Conservation (phyloP, 208 protist species). For the Leishmania lainsoni region DNA sequence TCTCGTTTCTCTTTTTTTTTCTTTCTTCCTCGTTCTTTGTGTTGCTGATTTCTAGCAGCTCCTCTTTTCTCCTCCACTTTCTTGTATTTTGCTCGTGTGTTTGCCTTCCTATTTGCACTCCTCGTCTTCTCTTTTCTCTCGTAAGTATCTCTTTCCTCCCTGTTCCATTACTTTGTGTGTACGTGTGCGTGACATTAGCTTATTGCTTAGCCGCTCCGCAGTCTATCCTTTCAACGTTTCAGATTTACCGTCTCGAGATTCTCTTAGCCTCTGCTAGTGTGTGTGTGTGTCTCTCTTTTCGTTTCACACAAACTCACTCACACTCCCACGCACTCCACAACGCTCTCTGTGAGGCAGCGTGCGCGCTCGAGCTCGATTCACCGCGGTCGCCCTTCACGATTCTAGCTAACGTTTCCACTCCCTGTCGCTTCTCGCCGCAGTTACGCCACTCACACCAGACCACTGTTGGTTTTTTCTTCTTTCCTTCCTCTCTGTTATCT, state of each 20-base stretch:
- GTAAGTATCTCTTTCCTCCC: background rate
- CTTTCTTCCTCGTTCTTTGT: background rate
- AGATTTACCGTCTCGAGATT: background rate
- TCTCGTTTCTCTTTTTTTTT: constrained; percentile 6
- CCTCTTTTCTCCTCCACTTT: constrained; percentile 7
- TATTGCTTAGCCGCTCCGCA: background rate
- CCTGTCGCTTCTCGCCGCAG: background rate
- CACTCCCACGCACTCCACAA: constrained; percentile 6
- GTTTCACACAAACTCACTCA: background rate
- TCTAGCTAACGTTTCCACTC: background rate
- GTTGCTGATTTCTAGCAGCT: background rate
- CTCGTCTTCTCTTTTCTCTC: background rate
- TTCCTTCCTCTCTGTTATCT: background rate
- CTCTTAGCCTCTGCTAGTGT: background rate
- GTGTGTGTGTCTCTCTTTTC: constrained; percentile 1
- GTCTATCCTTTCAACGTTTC: background rate
- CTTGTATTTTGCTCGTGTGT: background rate
- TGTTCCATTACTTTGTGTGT: background rate
- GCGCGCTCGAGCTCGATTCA: constrained; percentile 4
- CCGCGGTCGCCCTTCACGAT: background rate
- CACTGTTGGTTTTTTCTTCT: background rate
- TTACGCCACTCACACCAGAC: background rate
- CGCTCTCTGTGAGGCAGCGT: background rate
- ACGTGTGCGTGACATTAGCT: background rate
- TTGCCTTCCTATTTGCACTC: background rate